Base-by-base conservation (phyloP, 139 green algal genomes). In the Gonium pectorale region DNA sequence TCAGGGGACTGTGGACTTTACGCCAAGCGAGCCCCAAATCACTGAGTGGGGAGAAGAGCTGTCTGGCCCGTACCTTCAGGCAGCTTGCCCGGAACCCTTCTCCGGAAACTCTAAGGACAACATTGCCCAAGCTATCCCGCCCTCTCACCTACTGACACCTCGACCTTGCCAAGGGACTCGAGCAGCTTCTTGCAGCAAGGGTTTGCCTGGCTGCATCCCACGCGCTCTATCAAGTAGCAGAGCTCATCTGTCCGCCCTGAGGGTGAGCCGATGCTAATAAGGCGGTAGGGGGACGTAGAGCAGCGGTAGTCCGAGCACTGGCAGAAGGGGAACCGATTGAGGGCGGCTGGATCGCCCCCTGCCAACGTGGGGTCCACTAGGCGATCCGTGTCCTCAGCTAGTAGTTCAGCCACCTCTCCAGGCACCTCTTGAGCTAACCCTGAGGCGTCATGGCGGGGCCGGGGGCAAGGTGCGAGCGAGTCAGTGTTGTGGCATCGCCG, bases 261-360 rank as follows among this genome's bases (percentile, higher is more conserved):
- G 29, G 80, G 80, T 0, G 63, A 69, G 31, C 5, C 19, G 17
- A 79, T 51, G n/a, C 6, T 46, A 1, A 26, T 54, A 0, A 87
- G 41, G 7, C 68, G 68, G 52, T 87, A 87, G 7, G 81, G 81
- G 1, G 81, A 59, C 3, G 69, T 54, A 1, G 40, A n/a, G 56
- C 81, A 87, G 27, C 81, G 67, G 81, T 87, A 81, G 41, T 87
- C 81, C 38, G 66, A 15, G 54, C 81, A 87, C 52, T 80, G 68
- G 69, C 81, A 87, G 56, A 75, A 87, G 22, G 81, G 81, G n/a
- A 87, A 87, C 8, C 69, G 52, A 3, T 40, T 41, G 52, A 87
- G 77, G 21, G 77, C 60, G 1, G 43, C 62, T 11, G 13, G 8
- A 38, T 83, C 75, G 0, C 26, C 9, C 26, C 59, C 75, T 22